Conservation (phyloP, 2,329 filamentous ascomycete genomes). For the Venturia oleaginea region DNA sequence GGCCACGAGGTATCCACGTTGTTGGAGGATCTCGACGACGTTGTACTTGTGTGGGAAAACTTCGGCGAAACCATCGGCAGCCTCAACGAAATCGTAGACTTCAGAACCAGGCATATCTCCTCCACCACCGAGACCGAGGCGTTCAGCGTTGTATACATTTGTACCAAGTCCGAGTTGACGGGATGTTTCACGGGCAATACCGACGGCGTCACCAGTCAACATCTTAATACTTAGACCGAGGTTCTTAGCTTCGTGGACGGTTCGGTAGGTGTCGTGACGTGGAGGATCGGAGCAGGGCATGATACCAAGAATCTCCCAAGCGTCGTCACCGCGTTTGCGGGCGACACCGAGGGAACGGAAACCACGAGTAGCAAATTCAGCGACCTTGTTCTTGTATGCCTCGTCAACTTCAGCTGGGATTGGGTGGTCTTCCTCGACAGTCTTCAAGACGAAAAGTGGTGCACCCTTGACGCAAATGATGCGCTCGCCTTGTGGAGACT, state of each 20-base stretch:
- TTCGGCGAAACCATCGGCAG: conserved; percentile 88
- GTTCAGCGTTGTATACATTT: conserved; percentile 90
- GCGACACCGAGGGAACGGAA: conserved; percentile 91
- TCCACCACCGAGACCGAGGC: conserved; percentile 79
- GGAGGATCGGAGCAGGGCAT: conserved; percentile 92
- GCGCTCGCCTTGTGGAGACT: conserved; percentile 73
- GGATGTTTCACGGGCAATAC: conserved; percentile 85
- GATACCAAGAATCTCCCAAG: conserved; percentile 89
- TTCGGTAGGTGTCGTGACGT: conserved; percentile 82
- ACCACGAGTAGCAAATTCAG: conserved; percentile 84
- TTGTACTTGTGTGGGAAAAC: conserved; percentile 96
- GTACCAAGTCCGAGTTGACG: conserved; percentile 85
- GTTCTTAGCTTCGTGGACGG: conserved; percentile 79
- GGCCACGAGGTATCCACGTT: conserved; percentile 86
- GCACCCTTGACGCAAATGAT: conserved; percentile 89
- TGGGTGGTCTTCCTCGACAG: conserved; percentile 74
- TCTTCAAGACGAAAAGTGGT: conserved; percentile 78
- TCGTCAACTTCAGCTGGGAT: conserved; percentile 68
- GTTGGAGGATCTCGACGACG: conserved; percentile 86
- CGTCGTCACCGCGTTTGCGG: conserved; percentile 71
- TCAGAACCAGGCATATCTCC: conserved; percentile 91
- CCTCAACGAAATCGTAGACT: conserved; percentile 92
- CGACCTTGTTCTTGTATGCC: conserved; percentile 87
- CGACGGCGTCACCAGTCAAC: conserved; percentile 90
- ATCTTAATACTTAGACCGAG: conserved; percentile 90